phyloP scores from a whole-genome alignment of 208 protist genomes.

The Strigomonas culicis region DNA sequence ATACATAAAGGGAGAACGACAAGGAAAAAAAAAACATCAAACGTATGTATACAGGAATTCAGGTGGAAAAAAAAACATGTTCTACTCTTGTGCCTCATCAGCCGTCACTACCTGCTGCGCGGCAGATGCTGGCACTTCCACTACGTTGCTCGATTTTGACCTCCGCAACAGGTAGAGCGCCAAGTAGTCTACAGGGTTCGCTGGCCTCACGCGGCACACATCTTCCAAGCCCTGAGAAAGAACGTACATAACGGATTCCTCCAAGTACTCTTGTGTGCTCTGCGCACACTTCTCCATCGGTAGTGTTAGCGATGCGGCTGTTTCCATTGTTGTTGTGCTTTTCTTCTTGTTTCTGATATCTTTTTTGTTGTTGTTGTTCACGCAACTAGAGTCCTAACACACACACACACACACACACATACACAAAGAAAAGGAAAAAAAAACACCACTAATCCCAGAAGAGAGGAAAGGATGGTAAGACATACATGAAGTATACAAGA shows the following conservation, averaged over 20 bases:
- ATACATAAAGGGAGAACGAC: too few species aligned
- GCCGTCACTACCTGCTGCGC: conserved; percentile 2
- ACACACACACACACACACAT: conserved; percentile 12
- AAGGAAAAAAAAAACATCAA: background rate
- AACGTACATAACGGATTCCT: conserved; percentile 79
- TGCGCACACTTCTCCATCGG: background rate
- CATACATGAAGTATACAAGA: background rate
- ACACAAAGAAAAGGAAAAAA: background rate
- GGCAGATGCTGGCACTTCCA: conserved; percentile 46
- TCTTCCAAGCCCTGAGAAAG: conserved; percentile 85
- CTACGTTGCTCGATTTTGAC: conserved; percentile 54
- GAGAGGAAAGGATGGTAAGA: background rate
- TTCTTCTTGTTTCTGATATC: background rate
- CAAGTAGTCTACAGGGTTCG: conserved; percentile 91
- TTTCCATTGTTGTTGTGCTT: conserved; percentile 4
- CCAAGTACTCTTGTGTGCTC: conserved; percentile 70
- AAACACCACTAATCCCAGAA: background rate
- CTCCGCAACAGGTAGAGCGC: conserved; percentile 84
- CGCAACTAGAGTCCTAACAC: too few species aligned
- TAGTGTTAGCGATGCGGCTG: background rate
- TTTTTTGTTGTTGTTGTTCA: too few species aligned
- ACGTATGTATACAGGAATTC: background rate
- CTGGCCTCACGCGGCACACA: conserved; percentile 83
- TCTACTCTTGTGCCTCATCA: background rate
- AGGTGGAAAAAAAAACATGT: too few species aligned